phyloP scores from a whole-genome alignment of 2,329 filamentous ascomycete genomes.

The Microcyclospora pomicola region DNA sequence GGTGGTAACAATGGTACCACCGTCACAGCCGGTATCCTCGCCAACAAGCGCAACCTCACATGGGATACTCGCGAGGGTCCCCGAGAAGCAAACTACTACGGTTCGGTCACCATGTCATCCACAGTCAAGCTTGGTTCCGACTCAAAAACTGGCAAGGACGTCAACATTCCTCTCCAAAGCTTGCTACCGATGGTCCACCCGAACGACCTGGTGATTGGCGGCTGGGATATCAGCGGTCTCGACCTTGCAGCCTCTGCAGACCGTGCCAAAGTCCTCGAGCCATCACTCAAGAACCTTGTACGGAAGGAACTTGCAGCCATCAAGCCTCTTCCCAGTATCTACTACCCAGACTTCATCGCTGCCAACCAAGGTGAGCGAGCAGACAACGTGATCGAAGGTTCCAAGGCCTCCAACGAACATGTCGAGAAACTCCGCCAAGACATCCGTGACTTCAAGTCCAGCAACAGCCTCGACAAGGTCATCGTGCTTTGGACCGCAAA shows the following conservation, averaged over 20 bases:
- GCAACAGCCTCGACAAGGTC: conserved; percentile 80
- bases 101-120: conserved; percentile 91
- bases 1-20: conserved; percentile 98
- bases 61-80: conserved; percentile 92
- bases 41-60: conserved; percentile 70
- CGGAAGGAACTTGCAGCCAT: conserved; percentile 86
- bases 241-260: conserved; percentile 89
- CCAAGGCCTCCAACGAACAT: conserved; percentile 72
- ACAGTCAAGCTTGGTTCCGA: conserved; percentile 94
- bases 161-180: conserved; percentile 93
- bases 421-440: conserved; percentile 88
- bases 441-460: conserved; percentile 83
- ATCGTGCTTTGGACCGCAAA: conserved; percentile 98
- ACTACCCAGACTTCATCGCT: conserved; percentile 99
- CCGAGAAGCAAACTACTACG: conserved; percentile 89
- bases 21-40: conserved; percentile 91
- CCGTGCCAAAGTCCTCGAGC: conserved; percentile 85
- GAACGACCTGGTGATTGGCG: conserved; percentile 86
- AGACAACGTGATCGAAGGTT: conserved; percentile 74
- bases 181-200: conserved; percentile 94
- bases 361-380: conserved; percentile 95
- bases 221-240: conserved; percentile 93
- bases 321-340: conserved; percentile 83
- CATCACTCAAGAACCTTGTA: conserved; percentile 78
- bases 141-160: conserved; percentile 66